phyloP scores from a whole-genome alignment of 805 yeast genomes.

The Suhomyces sp. region DNA sequence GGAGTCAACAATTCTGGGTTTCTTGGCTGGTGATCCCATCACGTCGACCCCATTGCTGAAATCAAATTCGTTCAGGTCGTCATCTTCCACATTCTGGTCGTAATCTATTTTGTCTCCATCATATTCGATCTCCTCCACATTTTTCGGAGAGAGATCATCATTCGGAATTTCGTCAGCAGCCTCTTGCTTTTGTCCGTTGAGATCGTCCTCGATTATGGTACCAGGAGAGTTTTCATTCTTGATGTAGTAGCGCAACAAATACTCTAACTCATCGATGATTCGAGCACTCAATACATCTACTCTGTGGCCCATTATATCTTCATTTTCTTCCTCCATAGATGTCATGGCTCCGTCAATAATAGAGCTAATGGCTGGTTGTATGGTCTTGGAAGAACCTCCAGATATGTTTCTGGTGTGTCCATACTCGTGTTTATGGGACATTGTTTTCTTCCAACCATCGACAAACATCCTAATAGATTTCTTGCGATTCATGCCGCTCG shows the following conservation, averaged over 20 bases:
- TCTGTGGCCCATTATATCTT: conserved; percentile 29
- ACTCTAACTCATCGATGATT: conserved; percentile 66
- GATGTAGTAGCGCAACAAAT: conserved; percentile 46
- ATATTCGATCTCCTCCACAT: conserved; percentile 11
- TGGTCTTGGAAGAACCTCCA: background rate
- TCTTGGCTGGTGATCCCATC: conserved; percentile 17
- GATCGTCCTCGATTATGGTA: conserved; percentile 19
- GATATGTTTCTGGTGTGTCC: background rate
- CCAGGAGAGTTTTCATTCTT: conserved; percentile 14
- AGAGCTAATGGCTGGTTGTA: background rate
- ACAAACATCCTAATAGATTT: conserved; percentile 36
- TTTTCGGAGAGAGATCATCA: conserved; percentile 10
- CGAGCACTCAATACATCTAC: conserved; percentile 69
- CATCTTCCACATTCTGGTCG: background rate
- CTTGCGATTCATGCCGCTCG: conserved; percentile 23
- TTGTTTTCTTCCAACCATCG: conserved; percentile 42
- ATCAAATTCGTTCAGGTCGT: conserved; percentile 1
- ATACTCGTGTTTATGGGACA: background rate
- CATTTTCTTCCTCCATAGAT: conserved; percentile 10
- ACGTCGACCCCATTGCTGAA: conserved; percentile 6
- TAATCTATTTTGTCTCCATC: background rate
- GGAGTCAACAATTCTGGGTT: conserved; percentile 7
- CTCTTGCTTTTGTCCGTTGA: background rate
- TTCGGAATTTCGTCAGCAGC: background rate
- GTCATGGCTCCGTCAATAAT: background rate